phyloP scores from a whole-genome alignment of 352 stramenopile species.

The Phytophthora aleatoria region DNA sequence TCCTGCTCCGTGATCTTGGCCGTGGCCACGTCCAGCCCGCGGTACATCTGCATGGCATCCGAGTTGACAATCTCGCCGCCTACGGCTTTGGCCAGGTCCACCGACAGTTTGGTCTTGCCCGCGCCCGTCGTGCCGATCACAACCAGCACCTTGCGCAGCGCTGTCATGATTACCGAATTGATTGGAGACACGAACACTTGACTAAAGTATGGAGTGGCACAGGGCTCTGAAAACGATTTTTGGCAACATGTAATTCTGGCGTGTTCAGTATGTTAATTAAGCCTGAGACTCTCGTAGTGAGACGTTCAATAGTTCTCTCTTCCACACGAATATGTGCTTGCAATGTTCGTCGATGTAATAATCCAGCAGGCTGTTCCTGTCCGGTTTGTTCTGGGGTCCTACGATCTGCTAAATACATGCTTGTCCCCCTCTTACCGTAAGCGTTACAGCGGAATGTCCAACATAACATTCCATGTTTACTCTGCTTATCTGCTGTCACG shows the following conservation, averaged over 20 bases:
- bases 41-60: constrained; percentile 93
- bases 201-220: constrained; percentile 2
- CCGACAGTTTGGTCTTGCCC: constrained; percentile 92
- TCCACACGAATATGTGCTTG: not conserved
- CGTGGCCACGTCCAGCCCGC: constrained; percentile 87
- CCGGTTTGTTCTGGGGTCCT: too few species aligned
- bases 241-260: too few species aligned
- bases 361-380: too few species aligned
- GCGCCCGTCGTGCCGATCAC: constrained; percentile 91
- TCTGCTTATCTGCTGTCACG: not conserved
- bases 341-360: not conserved
- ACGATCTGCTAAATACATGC: too few species aligned
- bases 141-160: constrained; percentile 84
- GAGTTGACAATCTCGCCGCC: constrained; percentile 92
- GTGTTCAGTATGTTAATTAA: too few species aligned
- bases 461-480: too few species aligned
- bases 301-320: too few species aligned
- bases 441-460: too few species aligned
- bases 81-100: constrained; percentile 90
- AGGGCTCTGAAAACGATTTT: too few species aligned
- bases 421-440: too few species aligned
- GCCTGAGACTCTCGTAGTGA: too few species aligned
- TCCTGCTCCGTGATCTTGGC: constrained; percentile 89
- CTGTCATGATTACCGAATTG: constrained; percentile 18
- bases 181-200: constrained; percentile 6